Percentiles rank a stretch among this genome's conserved stretches.
Conservation (phyloP, 192 early-diverging fungal species). For the Rhizophagus sp. region DNA sequence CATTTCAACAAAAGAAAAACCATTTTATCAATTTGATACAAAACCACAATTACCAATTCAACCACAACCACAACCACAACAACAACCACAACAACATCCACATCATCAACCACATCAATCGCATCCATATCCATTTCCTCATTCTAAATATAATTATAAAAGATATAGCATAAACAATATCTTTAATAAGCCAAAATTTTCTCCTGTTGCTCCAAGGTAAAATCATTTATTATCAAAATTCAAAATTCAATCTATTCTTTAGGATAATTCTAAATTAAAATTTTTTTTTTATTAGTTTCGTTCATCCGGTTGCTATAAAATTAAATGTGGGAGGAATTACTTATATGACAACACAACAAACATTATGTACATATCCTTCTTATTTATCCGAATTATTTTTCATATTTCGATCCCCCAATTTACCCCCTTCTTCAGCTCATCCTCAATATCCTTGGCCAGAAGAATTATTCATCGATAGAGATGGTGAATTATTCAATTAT, state of each 20-base stretch:
- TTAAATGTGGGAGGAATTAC: neutral
- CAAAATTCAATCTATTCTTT: too few species aligned
- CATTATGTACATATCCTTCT: slow-evolving; percentile 8
- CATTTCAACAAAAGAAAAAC: neutral
- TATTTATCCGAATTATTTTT: slow-evolving; percentile 23
- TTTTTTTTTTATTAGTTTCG: neutral
- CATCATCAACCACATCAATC: too few species aligned
- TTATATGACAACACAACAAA: slow-evolving; percentile 17
- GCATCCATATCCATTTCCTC: neutral
- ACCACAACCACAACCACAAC: too few species aligned
- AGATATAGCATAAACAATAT: neutral
- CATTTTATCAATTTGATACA: neutral
- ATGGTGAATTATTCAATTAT: neutral
- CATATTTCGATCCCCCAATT: slow-evolving; percentile 13
- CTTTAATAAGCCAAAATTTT: neutral
- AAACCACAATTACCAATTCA: neutral
- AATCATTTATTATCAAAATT: too few species aligned
- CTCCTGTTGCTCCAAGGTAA: neutral
- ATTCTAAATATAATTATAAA: neutral
- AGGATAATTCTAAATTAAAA: too few species aligned
- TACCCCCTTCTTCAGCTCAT: neutral
- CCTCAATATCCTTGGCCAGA: slow-evolving; percentile 13
- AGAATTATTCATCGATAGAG: slow-evolving; percentile 20
- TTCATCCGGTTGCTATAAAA: slow-evolving; percentile 6
- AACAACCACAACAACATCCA: too few species aligned